These are phyloP conservation scores for Aspergillus sp. DNA, from an alignment of 2,329 filamentous ascomycete species.

Conservation along the genomic window DNA sequence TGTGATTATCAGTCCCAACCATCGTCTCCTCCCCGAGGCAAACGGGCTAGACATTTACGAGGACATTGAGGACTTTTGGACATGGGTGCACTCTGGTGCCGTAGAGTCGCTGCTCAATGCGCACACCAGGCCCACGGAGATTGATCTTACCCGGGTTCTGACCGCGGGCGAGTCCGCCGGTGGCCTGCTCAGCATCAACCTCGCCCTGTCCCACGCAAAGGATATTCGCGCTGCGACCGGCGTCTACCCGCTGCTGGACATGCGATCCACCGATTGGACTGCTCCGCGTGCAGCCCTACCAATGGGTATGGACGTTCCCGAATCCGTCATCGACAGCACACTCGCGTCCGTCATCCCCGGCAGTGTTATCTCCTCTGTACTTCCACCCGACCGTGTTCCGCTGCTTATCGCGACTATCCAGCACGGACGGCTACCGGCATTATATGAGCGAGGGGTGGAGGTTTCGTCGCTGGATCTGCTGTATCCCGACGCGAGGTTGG, in stretches of 20 bases:
- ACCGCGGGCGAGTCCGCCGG: slow-evolving; percentile 38
- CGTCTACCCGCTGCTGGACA: slow-evolving; percentile 40
- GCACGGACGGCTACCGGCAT: slow-evolving; percentile 20
- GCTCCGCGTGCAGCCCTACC: slow-evolving; percentile 16
- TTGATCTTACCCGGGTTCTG: slow-evolving; percentile 34
- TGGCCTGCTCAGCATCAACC: slow-evolving; percentile 34
- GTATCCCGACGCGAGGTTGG: slow-evolving; percentile 37
- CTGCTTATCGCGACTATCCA: slow-evolving; percentile 27
- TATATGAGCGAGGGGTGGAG: slow-evolving; percentile 29
- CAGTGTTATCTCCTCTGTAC: slow-evolving; percentile 22
- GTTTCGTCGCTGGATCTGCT: slow-evolving; percentile 19
- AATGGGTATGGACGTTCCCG: slow-evolving; percentile 22
- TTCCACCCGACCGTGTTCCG: slow-evolving; percentile 14
- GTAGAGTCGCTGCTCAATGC: slow-evolving; percentile 20
- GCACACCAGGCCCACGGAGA: slow-evolving; percentile 17
- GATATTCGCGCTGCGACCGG: slow-evolving; percentile 37
- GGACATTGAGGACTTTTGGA: slow-evolving; percentile 56
- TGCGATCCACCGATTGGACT: slow-evolving; percentile 25
- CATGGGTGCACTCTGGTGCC: slow-evolving; percentile 43
- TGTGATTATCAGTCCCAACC: slow-evolving; percentile 54
- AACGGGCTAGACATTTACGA: slow-evolving; percentile 52
- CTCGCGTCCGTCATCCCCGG: slow-evolving; percentile 14
- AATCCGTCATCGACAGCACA: slow-evolving; percentile 20
- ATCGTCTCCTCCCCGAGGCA: slow-evolving; percentile 58
- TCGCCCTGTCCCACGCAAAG: slow-evolving; percentile 32